A percentile compares a stretch with the other conserved stretches of the same genome.
These are phyloP conservation scores for Ramaria sp. DNA, from an alignment of 768 basidiomycete species.

Conservation along the genomic window DNA sequence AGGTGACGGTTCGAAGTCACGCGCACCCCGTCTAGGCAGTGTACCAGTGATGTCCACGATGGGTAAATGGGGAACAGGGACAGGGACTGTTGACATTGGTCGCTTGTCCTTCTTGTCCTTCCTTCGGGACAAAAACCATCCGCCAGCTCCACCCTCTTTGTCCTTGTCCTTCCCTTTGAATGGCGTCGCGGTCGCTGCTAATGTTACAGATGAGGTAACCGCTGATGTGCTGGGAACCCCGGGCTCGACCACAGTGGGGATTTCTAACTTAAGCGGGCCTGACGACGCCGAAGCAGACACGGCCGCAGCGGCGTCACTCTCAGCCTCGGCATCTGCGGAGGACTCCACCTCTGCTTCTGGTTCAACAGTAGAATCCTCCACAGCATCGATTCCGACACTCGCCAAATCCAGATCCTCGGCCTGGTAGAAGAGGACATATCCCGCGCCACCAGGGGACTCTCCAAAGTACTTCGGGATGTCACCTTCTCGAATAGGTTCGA, in stretches of 20 bases:
- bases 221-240: constrained; percentile 17
- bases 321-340: not conserved
- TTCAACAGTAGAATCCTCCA: not conserved
- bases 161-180: no score
- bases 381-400: constrained; percentile 42
- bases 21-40: not conserved
- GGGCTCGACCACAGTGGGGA: not conserved
- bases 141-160: not conserved
- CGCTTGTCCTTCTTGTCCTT: not conserved
- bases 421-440: constrained; percentile 97
- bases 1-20: not conserved
- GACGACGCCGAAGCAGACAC: constrained; percentile 7
- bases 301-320: constrained; percentile 3
- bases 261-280: constrained; percentile 14
- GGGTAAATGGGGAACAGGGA: not conserved
- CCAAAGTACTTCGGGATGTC: constrained; percentile 95
- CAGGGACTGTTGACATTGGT: not conserved
- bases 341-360: not conserved
- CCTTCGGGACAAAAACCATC: not conserved
- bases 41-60: not conserved
- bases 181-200: no score
- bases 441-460: constrained; percentile 76
- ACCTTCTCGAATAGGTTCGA: constrained; percentile 75
- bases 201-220: constrained; percentile 8
- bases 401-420: constrained; percentile 74